Base-by-base conservation (phyloP, 2,329 filamentous ascomycete species). In the Zasmidium cellare region DNA sequence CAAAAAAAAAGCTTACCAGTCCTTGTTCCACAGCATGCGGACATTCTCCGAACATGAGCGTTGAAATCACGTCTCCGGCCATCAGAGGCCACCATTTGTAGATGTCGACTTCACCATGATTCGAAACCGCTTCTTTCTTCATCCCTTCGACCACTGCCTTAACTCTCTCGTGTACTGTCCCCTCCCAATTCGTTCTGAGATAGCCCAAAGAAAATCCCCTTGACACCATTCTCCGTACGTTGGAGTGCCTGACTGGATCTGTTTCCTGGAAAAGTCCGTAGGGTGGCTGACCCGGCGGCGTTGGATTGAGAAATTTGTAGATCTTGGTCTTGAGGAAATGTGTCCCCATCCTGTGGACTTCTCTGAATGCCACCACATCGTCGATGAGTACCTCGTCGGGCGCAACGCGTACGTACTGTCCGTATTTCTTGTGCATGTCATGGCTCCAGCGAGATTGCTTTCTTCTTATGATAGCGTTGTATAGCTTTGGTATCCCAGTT, bases 21-120 rank as follows among this genome's bases (percentile, higher is more conserved):
- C 72, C 73, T 7, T 58, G 61, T 46, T 75, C 68, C 6, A 76
- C 59, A 71, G 75, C 74, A 1, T 68, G 59, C 48, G 76, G 75
- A 1, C 66, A 66, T 48, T 75, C 71, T 20, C 75, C 74, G 57
- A 77, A 76, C 22, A 67, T 41, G 12, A 41, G 35, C 35, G 35
- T 41, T 14, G 35, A 41, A 14, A 41, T 41, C 6, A 76, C 67
- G 62, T 77, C 74, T 0, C 71, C 71, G n/a, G 74, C 70, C 62
- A 76, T 67, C 6, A 75, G 72, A 69, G 56, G 51, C 71, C 57
- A 65, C 75, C 75, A 77, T 48, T 74, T 72, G 35, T 72, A 58
- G 14, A 76, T 51, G 61, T 77, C 74, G 5, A 70, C 70, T 20
- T 63, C 55, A 31, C 74, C 74, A 69, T 71, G 48, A 41, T 14